Percentiles rank a stretch among this genome's conserved stretches.
These are phyloP conservation scores for Nidula niveotomentosa DNA, from an alignment of 1,284 basidiomycete species.

Conservation along the genomic window DNA sequence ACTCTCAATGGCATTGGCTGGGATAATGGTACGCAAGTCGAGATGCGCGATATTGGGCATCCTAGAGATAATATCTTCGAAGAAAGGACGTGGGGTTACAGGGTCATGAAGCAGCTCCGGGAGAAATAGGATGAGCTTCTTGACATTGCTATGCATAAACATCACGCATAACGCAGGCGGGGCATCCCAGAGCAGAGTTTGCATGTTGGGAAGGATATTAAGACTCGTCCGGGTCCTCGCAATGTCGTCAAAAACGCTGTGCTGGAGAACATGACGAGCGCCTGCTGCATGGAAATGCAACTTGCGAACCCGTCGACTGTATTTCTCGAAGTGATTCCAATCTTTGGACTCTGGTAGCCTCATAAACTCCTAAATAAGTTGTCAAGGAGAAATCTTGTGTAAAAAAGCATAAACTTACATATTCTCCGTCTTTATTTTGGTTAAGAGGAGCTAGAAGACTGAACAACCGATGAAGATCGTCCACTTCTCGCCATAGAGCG, in stretches of 20 bases:
- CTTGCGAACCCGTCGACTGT: constrained; percentile 51
- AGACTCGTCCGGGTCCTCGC: constrained; percentile 51
- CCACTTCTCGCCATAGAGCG: constrained; percentile 48
- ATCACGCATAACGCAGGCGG: constrained; percentile 26
- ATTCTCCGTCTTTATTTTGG: constrained; percentile 5
- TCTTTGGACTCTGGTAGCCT: constrained; percentile 45
- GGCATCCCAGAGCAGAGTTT: constrained; percentile 38
- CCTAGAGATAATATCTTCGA: constrained; percentile 48
- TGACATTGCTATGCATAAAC: constrained; percentile 39
- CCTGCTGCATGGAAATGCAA: constrained; percentile 24
- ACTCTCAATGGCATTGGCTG: constrained; percentile 33
- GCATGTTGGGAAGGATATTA: constrained; percentile 55
- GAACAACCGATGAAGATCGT: constrained; percentile 43
- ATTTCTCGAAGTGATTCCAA: constrained; percentile 57
- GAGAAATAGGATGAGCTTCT: constrained; percentile 27
- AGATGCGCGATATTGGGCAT: constrained; percentile 45
- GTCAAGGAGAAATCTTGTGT: neutral
- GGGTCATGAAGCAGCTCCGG: constrained; percentile 8
- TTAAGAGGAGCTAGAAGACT: constrained; percentile 36
- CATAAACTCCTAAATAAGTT: constrained; percentile 33
- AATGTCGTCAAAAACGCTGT: constrained; percentile 47
- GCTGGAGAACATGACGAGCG: constrained; percentile 8
- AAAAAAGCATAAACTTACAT: neutral
- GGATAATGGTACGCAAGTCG: constrained; percentile 36
- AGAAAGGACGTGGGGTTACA: constrained; percentile 30